Percentiles rank a stretch among this genome's conserved stretches.
phyloP scores from a whole-genome alignment of 371 early-diverging fungal genomes.

The Batkoa obscura region DNA sequence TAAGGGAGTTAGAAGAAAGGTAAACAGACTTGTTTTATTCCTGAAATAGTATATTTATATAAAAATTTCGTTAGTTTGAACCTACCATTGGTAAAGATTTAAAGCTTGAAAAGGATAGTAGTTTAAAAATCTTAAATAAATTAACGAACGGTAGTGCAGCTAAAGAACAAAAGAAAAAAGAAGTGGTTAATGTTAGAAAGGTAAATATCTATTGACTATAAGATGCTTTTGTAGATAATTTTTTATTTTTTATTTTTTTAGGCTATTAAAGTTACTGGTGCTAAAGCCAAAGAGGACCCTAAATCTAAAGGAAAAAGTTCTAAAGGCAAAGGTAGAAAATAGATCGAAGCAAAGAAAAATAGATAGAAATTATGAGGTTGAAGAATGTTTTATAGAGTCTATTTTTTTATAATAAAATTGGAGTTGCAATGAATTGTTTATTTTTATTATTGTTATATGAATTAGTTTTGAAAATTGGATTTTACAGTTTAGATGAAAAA shows the following conservation, averaged over 20 bases:
- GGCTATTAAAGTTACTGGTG: not conserved
- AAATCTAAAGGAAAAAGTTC: not conserved
- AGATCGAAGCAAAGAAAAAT: not conserved
- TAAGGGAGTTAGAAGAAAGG: conserved; percentile 57
- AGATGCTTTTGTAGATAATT: not conserved
- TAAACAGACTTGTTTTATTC: conserved; percentile 6
- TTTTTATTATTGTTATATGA: too few relatives aligned
- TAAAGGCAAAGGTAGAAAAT: not conserved
- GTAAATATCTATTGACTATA: not conserved
- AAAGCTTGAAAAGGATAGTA: not conserved
- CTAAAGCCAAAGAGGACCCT: not conserved
- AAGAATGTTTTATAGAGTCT: too few relatives aligned
- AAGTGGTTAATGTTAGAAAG: not conserved
- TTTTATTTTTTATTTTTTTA: not conserved
- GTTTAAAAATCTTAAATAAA: not conserved
- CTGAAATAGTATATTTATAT: not conserved
- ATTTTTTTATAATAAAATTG: too few relatives aligned
- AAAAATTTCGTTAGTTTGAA: not conserved
- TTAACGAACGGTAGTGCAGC: not conserved
- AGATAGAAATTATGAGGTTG: too few relatives aligned
- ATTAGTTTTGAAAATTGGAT: too few relatives aligned
- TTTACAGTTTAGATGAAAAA: too few relatives aligned
- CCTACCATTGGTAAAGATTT: not conserved
- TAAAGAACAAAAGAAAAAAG: not conserved
- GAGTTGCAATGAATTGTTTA: too few relatives aligned